Conservation (phyloP, 2,329 filamentous ascomycete genomes). For the Rasamsonia emersonii region DNA sequence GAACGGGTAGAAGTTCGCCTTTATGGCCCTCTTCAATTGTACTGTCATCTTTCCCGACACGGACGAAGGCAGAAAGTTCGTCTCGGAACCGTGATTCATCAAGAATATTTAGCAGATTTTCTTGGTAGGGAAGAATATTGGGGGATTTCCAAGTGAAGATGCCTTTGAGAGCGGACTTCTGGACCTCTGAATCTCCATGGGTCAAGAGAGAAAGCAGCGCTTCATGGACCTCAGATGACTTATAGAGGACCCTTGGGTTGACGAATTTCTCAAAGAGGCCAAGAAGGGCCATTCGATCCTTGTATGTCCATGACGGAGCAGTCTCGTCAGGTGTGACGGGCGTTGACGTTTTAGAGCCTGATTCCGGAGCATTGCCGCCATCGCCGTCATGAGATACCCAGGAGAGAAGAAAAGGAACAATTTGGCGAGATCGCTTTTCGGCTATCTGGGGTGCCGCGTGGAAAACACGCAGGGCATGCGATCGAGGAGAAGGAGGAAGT, state of each 20-base stretch:
- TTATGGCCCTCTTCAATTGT: constrained; percentile 67
- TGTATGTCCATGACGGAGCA: constrained; percentile 34
- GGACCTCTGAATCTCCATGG: constrained; percentile 85
- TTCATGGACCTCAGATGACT: constrained; percentile 64
- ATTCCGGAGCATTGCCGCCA: constrained; percentile 14
- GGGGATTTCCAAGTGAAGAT: constrained; percentile 84
- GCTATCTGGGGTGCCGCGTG: constrained; percentile 64
- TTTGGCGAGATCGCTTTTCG: constrained; percentile 73
- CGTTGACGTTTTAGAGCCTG: constrained; percentile 19
- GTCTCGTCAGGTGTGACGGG: constrained; percentile 11
- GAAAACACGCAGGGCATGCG: constrained; percentile 72
- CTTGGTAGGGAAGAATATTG: constrained; percentile 67
- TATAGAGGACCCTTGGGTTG: constrained; percentile 79
- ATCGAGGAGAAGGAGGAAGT: constrained; percentile 48
- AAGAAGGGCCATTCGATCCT: constrained; percentile 75
- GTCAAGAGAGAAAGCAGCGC: constrained; percentile 67
- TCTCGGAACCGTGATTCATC: constrained; percentile 90
- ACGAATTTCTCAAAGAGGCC: constrained; percentile 73
- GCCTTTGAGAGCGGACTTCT: constrained; percentile 74
- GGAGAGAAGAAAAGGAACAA: constrained; percentile 77
- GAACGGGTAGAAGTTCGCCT: constrained; percentile 67
- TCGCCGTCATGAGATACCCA: constrained; percentile 58
- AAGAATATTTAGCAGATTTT: constrained; percentile 75
- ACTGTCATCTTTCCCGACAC: constrained; percentile 55
- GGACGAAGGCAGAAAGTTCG: constrained; percentile 81